Evolutionary conservation across 2,329 filamentous ascomycete genomes (phyloP), one percentile per base, ranked within the genome.

Genomic region (Zymoseptoria ardabiliae): DNA sequence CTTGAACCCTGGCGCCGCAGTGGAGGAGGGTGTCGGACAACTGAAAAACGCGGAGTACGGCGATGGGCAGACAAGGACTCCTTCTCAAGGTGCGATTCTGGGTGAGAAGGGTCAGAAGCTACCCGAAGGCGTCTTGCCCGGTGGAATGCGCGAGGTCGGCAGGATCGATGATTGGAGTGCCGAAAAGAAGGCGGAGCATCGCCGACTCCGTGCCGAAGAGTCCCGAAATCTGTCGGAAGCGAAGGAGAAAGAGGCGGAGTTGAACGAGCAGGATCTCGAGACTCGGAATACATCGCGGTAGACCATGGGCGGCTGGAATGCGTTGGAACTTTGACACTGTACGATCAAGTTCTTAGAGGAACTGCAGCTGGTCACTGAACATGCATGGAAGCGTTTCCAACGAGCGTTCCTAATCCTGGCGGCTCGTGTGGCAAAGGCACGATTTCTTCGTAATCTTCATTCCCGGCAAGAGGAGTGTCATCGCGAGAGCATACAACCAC

Each of bases 81-180:
- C 66, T 17, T 55, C 56, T 17, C 61, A 63, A 25, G 68, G 62
- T 28, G 68, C 66, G 20, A 59, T 66, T 17, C 25, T 66, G n/a
- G 70, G 68, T 4, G 63, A 65, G 54, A 70, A 71, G 66, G 69
- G 68, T 2, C 69, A 72, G 58, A 72, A 71, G 60, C 45, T 72
- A 57, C 67, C 67, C 2, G 59, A 68, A 53, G 70, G 69, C 49
- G 70, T 72, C n/a, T 55, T 71, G 60, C 69, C 69, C 1, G 68
- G 68, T 21, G 70, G 70, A 4, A 66, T 65, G 63, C 68, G 70
- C 54, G 67, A 66, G 54, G 66, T 68, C 6, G 68, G 69, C 17
- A 70, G 67, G 59, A 67, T 70, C 48, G 59, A 71, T 56, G 64
- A 65, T 41, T 61, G 69, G 48, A 65, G 67, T 30, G 66, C 63